phyloP scores from a whole-genome alignment of 2,329 filamentous ascomycete genomes.

The Aspergillus ochraceus region DNA sequence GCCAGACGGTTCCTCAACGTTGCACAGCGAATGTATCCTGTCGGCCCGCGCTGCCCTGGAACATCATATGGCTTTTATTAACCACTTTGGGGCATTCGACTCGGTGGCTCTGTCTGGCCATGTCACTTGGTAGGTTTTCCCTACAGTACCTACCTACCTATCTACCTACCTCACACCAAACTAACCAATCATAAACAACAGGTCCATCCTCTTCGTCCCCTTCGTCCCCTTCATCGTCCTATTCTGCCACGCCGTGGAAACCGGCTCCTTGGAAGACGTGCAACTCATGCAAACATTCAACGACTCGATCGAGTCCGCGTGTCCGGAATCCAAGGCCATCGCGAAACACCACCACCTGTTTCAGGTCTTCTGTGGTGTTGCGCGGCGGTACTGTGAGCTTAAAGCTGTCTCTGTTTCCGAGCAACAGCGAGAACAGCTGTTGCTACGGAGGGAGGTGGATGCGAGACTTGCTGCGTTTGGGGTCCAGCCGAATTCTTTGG shows the following conservation, averaged over 20 bases:
- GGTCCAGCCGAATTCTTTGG: too few species aligned
- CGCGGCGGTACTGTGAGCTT: background rate
- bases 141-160: too few species aligned
- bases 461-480: too few species aligned
- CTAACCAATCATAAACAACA: background rate
- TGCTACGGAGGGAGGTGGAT: too few species aligned
- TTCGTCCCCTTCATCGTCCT: conserved; percentile 43
- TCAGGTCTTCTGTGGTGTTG: conserved; percentile 7
- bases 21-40: background rate
- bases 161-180: too few species aligned
- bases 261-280: conserved; percentile 51
- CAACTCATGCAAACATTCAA: conserved; percentile 8
- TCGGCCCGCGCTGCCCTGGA: background rate
- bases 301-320: conserved; percentile 5
- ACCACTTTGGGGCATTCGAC: too few species aligned
- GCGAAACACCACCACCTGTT: conserved; percentile 11
- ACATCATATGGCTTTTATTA: background rate
- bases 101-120: too few species aligned
- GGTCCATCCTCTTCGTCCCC: conserved; percentile 32
- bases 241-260: conserved; percentile 47
- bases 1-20: background rate
- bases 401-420: too few species aligned
- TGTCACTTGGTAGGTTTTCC: background rate
- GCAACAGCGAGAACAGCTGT: too few species aligned
- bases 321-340: conserved; percentile 5